Conservation (phyloP, 179 eudicot species). For the Beta lomatogona region DNA sequence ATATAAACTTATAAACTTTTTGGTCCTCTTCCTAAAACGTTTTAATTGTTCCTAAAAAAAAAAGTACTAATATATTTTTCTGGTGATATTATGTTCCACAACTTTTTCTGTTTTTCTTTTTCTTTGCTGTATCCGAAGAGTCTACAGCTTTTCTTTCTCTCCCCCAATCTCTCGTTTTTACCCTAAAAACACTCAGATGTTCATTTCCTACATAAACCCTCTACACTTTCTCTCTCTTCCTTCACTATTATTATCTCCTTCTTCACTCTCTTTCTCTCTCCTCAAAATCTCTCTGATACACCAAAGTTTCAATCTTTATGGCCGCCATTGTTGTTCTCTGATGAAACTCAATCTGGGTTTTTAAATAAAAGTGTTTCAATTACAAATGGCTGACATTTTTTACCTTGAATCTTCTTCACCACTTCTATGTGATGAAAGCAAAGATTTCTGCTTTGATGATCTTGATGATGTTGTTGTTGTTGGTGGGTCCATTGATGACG, state of each 20-base stretch:
- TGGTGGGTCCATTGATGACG: conserved; percentile 28
- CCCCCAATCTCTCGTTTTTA: conserved; percentile 32
- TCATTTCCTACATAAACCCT: conserved; percentile 39
- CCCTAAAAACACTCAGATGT: conserved; percentile 32
- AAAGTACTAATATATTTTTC: background rate
- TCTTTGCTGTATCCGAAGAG: conserved; percentile 22
- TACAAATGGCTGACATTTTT: conserved; percentile 37
- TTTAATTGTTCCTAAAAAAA: background rate
- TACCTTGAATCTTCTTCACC: conserved; percentile 34
- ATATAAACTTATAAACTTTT: background rate
- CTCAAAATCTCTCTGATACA: background rate
- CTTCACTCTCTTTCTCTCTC: background rate
- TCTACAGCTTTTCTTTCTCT: conserved; percentile 23
- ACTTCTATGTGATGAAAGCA: conserved; percentile 57
- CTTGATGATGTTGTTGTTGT: conserved; percentile 26
- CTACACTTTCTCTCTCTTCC: conserved; percentile 24
- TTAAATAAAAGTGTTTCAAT: conserved; percentile 2
- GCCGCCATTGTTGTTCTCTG: conserved; percentile 1
- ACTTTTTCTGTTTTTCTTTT: background rate
- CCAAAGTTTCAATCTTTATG: conserved; percentile 13
- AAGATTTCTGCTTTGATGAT: conserved; percentile 55
- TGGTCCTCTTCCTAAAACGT: background rate
- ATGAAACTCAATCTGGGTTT: conserved; percentile 26
- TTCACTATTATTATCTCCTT: conserved; percentile 16
- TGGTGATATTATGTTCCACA: conserved; percentile 15